Evolutionary conservation across 2,329 filamentous ascomycete genomes (phyloP).

Genomic region (Albifimbria verrucaria): DNA sequence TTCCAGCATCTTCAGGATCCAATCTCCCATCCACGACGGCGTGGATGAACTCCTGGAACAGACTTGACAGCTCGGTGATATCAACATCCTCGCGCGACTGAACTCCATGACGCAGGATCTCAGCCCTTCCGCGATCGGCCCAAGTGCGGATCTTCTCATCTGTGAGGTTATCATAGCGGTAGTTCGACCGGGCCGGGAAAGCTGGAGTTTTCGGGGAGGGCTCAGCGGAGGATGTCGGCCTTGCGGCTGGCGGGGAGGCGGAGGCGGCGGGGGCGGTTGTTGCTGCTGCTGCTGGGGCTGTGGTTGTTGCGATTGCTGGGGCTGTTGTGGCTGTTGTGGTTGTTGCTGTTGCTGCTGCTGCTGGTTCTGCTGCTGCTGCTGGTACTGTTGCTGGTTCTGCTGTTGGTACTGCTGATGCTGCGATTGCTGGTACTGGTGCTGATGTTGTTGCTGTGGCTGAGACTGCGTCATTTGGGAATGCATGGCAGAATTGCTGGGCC

Average conservation of each 20-base stretch:
- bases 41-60: slow-evolving; percentile 84
- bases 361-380: slow-evolving; percentile 1
- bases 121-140: slow-evolving; percentile 63
- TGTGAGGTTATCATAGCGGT: slow-evolving; percentile 74
- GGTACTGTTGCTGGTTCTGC: slow-evolving; percentile 6
- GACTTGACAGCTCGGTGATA: slow-evolving; percentile 61
- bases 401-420: slow-evolving; percentile 13
- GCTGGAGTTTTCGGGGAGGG: slow-evolving; percentile 17
- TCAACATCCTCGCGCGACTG: slow-evolving; percentile 67
- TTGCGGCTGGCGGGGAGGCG: slow-evolving; percentile 15
- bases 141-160: slow-evolving; percentile 66
- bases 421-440: slow-evolving; percentile 2
- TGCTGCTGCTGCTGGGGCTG: slow-evolving; percentile 14
- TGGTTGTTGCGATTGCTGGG: slow-evolving; percentile 10
- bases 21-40: slow-evolving; percentile 69
- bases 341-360: slow-evolving; percentile 10
- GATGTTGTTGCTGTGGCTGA: slow-evolving; percentile 3
- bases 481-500: not conserved
- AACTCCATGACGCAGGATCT: slow-evolving; percentile 62
- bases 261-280: slow-evolving; percentile 14
- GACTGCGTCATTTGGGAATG: slow-evolving; percentile 7
- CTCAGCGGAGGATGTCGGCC: slow-evolving; percentile 13
- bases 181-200: slow-evolving; percentile 42
- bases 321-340: not conserved
- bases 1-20: slow-evolving; percentile 65